Evolutionary conservation across 345 rosid species (phyloP), one percentile per base, ranked within the genome.

Genomic region (Ricinus communis): DNA sequence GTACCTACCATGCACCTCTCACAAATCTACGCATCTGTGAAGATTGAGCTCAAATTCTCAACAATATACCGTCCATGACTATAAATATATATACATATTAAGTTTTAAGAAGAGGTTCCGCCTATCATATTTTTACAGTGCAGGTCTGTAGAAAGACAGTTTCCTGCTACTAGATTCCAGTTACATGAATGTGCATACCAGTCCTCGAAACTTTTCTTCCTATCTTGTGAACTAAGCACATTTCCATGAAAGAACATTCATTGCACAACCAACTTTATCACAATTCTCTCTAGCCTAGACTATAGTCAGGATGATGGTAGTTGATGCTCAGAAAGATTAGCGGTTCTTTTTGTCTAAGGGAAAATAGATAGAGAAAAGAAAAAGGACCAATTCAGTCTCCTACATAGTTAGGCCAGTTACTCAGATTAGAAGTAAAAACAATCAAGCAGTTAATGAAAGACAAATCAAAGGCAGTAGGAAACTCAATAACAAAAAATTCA

Each of bases 281-380:
- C 36, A 27, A 56, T n/a, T n/a, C n/a, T 56, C 1, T 56, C 18
- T 55, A 14, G 13, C 60, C 36, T 25, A 27, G 19, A 60, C 8
- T 14, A 9, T 2, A n/a, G 25, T 36, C 27, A 36, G 2, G 25
- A 36, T 4, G 47, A 43, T 60, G 12, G 12, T 36, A 60, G 65
- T 60, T 36, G 65, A 60, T n/a, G 46, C 27, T 60, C 65, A 60
- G 16, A 60, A n/a, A 21, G 46, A 36, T 16, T 36, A 18, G 43
- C 9, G 41, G 27, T 30, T 65, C 69, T 15, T 27, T 40, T 30
- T 18, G 18, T 18, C n/a, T n/a, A 31, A 49, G 9, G 28, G 47
- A 21, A 5, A 14, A 2, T n/a, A n/a, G n/a, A n/a, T n/a, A n/a
- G n/a, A 16, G 60, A 65, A 8, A 16, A 0, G n/a, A 9, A 31